Base-by-base conservation (phyloP, 2,329 filamentous ascomycete genomes). In the Xylaria multiplex region DNA sequence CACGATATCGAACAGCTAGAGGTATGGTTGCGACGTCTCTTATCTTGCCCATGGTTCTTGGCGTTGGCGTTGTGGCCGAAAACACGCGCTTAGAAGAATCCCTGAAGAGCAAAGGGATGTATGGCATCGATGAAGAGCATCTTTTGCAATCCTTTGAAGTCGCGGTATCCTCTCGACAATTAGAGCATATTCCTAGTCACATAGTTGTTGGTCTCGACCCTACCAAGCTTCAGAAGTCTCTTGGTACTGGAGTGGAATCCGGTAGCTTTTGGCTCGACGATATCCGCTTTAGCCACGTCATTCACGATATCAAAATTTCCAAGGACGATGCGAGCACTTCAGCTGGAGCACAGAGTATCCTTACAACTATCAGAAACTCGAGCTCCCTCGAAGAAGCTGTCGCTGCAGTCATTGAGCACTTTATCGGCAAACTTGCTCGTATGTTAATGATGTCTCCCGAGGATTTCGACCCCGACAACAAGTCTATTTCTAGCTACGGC, bases 111-210 rank as follows among this genome's bases (percentile, higher is more conserved):
- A 74, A 69, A 59, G 74, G 75, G 27, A 73, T 75, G 65, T 76
- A 77, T 62, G 73, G 73, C 27, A 73, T 76, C 46, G 69, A 73
- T 48, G 73, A 74, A 58, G 66, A 72, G 32, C 19, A 73, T 1
- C 53, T 76, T 6, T 69, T 75, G 4, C 19, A 67, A 9, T 61
- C 62, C 14, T 72, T 76, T 46, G 73, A 73, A 59, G 67, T 58
- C 1, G 75, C 72, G 19, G 74, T 78, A 49, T 37, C 35, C 35
- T 37, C 35, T 37, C 35, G 35, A 37, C 35, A 37, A 37, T 14
- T 58, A 7, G 19, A 16, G 22, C 56, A 22, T n/a, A 35, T 30
- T 27, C 14, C 30, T 30, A 52, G 54, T 27, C 66, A 68, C 42
- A 11, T 68, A 22, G 59, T 70, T 45, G 62, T 68, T 40, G 68